Evolutionary conservation across 2,329 filamentous ascomycete genomes (phyloP), one percentile per base, ranked within the genome.

Genomic region (Fusarium graminum): DNA sequence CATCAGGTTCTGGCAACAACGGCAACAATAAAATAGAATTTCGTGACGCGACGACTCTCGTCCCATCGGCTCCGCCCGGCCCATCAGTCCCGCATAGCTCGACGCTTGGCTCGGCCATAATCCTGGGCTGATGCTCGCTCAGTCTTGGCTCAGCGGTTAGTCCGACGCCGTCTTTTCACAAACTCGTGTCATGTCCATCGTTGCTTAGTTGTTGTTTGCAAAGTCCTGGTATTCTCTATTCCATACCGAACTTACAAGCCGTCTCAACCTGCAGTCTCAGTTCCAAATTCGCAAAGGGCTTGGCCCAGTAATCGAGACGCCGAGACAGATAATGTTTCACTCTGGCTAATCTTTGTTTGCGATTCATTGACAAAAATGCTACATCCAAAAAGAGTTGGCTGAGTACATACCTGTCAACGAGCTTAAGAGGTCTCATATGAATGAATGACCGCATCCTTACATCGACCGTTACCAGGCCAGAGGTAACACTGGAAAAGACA

Each of bases 141-240:
- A 45, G 41, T 40, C 70, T 66, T 69, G 56, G 47, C 47, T 59
- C 51, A 59, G 54, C 63, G 70, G 63, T 68, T 72, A 60, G 53
- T 26, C 55, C 63, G 44, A 36, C 43, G 39, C 38, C 17, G 17
- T n/a, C 17, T 43, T 30, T 3, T 54, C 11, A 8, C 16, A 9
- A 36, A 17, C 16, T 4, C n/a, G 10, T 17, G 34, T 8, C 5
- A 7, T 36, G 7, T 36, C 16, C 7, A 6, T 9, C n/a, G 41
- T 54, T n/a, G 32, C 19, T 47, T 17, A 13, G n/a, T 26, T 29
- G 19, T 32, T 44, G 7, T 22, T 34, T 39, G 26, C 47, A 39
- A 36, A 34, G 45, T 54, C 34, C 52, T 39, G 26, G 30, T n/a
- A 29, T 28, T 51, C 17, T 46, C 30, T 29, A 28, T 7, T 14